Conservation (phyloP, 345 rosid genomes). For the Acer negundo region DNA sequence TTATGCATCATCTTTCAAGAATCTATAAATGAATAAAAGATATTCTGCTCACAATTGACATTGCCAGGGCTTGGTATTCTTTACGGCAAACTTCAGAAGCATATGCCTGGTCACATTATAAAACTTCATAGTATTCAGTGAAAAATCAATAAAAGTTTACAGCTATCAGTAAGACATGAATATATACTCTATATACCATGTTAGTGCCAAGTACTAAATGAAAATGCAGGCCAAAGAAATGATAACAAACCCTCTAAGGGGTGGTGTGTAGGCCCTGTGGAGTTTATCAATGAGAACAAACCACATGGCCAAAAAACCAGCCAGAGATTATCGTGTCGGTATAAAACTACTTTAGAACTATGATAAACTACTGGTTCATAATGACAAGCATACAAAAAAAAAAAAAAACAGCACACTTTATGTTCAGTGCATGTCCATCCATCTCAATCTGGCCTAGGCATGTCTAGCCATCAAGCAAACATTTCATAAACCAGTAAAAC, state of each 20-base stretch:
- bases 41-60: constrained; percentile 62
- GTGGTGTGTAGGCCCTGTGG: not conserved
- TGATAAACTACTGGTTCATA: not conserved
- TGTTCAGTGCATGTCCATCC: not conserved
- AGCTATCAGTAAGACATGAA: not conserved
- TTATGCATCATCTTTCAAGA: not conserved
- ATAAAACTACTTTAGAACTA: not conserved
- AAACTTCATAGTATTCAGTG: not conserved
- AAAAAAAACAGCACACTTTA: not conserved
- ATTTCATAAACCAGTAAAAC: not conserved
- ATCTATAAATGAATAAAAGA: not conserved
- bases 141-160: not conserved
- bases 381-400: not conserved
- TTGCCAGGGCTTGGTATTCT: constrained; percentile 67
- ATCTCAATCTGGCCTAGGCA: not conserved
- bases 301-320: not conserved
- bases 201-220: not conserved
- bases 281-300: not conserved
- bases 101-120: constrained; percentile 56
- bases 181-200: not conserved
- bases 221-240: not conserved
- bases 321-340: not conserved
- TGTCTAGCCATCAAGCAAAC: constrained; percentile 11
- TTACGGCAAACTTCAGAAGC: constrained; percentile 71
- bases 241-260: not conserved